Evolutionary conservation across 495 filamentous ascomycete genomes (phyloP).

Genomic region (Penicillium crystallinum): DNA sequence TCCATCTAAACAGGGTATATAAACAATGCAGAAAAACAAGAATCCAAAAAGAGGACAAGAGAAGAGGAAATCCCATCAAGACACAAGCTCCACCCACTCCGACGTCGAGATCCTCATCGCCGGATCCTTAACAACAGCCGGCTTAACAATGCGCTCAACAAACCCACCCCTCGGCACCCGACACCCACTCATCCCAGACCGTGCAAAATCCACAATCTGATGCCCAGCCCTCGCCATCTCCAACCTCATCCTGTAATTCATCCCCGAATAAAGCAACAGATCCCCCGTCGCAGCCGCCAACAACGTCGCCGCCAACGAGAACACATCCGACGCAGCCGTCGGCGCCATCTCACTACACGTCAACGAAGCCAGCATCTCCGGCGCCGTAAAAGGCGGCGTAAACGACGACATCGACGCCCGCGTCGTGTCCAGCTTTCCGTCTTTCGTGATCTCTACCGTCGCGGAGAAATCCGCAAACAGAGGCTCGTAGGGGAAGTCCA

Average conservation of each 20-base stretch:
- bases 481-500: constrained; percentile 34
- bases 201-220: constrained; percentile 42
- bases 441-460: constrained; percentile 32
- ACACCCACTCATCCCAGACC: constrained; percentile 33
- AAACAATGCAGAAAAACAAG: constrained; percentile 11
- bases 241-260: constrained; percentile 37
- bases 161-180: constrained; percentile 39
- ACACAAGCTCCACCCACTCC: constrained; percentile 31
- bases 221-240: constrained; percentile 47
- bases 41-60: neutral
- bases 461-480: constrained; percentile 59
- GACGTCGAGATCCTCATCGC: constrained; percentile 27
- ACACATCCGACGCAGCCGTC: constrained; percentile 30
- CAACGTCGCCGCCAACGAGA: constrained; percentile 53
- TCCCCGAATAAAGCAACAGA: constrained; percentile 46
- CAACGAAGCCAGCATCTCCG: constrained; percentile 42
- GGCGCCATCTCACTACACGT: constrained; percentile 18
- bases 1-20: constrained; percentile 18
- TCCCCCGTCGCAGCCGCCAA: constrained; percentile 51
- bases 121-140: constrained; percentile 41
- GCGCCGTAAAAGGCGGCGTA: constrained; percentile 56
- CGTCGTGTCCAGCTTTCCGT: constrained; percentile 10
- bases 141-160: constrained; percentile 39
- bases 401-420: constrained; percentile 40
- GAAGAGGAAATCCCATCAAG: neutral